These are phyloP conservation scores for Phycomyces blakesleeanus DNA, from an alignment of 192 early-diverging fungal species.

Conservation along the genomic window DNA sequence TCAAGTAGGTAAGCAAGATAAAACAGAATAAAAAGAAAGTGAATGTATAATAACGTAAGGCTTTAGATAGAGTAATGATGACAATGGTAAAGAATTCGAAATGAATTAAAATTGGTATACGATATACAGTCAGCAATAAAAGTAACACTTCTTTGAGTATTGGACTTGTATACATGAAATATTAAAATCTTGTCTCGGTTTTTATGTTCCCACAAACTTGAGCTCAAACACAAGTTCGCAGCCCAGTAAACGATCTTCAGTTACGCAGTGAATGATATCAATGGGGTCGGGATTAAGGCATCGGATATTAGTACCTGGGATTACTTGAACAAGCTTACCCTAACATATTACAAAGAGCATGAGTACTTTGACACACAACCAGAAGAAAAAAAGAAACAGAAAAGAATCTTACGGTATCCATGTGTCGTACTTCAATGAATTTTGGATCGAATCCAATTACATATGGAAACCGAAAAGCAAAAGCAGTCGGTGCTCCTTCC, in stretches of 20 bases:
- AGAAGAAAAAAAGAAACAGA: too few relatives aligned
- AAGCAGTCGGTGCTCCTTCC: conserved; percentile 82
- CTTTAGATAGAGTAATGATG: too few relatives aligned
- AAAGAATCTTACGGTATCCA: conserved; percentile 65
- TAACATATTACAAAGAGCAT: neutral
- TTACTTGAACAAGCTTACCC: conserved; percentile 28
- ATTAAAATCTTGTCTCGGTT: too few relatives aligned
- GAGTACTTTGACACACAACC: neutral
- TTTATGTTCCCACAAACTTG: conserved; percentile 13
- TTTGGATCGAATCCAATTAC: conserved; percentile 85
- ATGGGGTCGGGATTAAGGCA: conserved; percentile 25
- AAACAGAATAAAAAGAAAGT: too few relatives aligned
- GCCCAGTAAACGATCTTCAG: conserved; percentile 16
- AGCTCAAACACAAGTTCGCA: conserved; percentile 24
- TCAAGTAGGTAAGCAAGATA: too few relatives aligned
- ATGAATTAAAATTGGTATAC: too few relatives aligned
- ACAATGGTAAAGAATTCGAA: too few relatives aligned
- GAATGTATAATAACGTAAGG: too few relatives aligned
- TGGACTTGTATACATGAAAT: too few relatives aligned
- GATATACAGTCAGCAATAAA: too few relatives aligned
- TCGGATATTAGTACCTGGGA: conserved; percentile 24
- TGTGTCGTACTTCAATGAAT: conserved; percentile 88
- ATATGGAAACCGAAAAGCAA: conserved; percentile 79
- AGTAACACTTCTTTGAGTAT: too few relatives aligned
- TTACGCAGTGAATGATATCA: conserved; percentile 27